Percentiles rank a stretch among this genome's conserved stretches.
Evolutionary conservation across 148 eudicot species (phyloP).

Genomic region (Heliosperma pusillum): DNA sequence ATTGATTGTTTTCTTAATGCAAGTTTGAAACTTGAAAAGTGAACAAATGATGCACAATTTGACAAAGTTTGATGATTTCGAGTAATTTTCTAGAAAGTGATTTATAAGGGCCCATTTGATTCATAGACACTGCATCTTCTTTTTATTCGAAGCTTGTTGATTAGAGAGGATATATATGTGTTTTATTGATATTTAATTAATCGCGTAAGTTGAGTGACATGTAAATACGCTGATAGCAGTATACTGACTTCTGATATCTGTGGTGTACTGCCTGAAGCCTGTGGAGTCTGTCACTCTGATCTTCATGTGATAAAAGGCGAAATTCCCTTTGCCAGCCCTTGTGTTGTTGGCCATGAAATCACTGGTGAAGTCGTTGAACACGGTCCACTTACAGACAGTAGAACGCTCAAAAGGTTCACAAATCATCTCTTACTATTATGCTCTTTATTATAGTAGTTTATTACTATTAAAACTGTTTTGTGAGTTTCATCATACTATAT

Average conservation of each 20-base stretch:
- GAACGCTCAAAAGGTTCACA: slow-evolving; percentile 60
- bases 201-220: neutral
- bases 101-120: neutral
- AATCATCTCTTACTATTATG: neutral
- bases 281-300: slow-evolving; percentile 99
- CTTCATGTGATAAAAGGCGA: slow-evolving; percentile 98
- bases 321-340: slow-evolving; percentile 89
- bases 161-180: neutral
- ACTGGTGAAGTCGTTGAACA: slow-evolving; percentile 98
- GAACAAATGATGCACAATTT: neutral
- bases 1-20: neutral
- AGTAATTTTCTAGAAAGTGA: no score
- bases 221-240: neutral
- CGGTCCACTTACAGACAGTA: slow-evolving; percentile 76
- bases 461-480: neutral
- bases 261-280: slow-evolving; percentile 55
- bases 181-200: neutral
- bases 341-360: slow-evolving; percentile 95
- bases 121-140: neutral
- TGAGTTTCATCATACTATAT: slow-evolving; percentile 6
- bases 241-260: slow-evolving; percentile 18
- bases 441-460: no score
- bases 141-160: neutral
- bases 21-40: neutral
- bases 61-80: slow-evolving; percentile 1